Base-by-base conservation (phyloP, 805 yeast genomes). In the Cyberlindnera lachancei region DNA sequence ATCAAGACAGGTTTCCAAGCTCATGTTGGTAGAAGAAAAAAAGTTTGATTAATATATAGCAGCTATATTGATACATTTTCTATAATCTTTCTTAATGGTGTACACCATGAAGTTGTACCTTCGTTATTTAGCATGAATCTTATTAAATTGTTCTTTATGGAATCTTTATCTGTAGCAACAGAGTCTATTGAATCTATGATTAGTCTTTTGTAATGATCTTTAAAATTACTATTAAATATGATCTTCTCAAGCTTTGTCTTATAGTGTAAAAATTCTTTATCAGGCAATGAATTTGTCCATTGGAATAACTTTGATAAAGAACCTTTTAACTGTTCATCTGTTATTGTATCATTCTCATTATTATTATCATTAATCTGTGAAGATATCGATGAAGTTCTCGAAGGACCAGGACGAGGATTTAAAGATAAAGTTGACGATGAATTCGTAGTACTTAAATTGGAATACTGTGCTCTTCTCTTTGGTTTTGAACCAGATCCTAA, bases 1-100 rank as follows among this genome's bases (percentile, higher is more conserved):
- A 92, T 92, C 64, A 92, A 94, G 77, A 85, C 96, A 30, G 99
- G 99, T 81, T 92, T 85, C 95, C 96, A 88, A 70, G 99, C 98
- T 50, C 90, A 84, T 56, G 79, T 85, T 53, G 94, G 95, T 50
- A 80, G 82, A 63, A 83, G 90, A 79, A 83, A 77, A 76, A 81
- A 68, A 63, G 66, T 57, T 23, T 29, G 14, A 29, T 17, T 7
- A 12, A 6, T 20, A 20, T 28, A 15, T 9, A 20, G 28, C 16
- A 14, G 13, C 6, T 13, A 15, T 18, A 21, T 17, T 10, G 30
- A 30, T 5, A 39, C 41, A 33, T 56, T 58, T 33, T 70, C 73
- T 12, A 73, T 43, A 4, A 79, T 52, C 48, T 76, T 76, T 31
- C 77, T 66, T 33, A 82, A 59, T 4, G 88, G 80, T 17, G 73